Evolutionary conservation across 2,329 filamentous ascomycete species (phyloP).

Genomic region (Diplodia corticola): DNA sequence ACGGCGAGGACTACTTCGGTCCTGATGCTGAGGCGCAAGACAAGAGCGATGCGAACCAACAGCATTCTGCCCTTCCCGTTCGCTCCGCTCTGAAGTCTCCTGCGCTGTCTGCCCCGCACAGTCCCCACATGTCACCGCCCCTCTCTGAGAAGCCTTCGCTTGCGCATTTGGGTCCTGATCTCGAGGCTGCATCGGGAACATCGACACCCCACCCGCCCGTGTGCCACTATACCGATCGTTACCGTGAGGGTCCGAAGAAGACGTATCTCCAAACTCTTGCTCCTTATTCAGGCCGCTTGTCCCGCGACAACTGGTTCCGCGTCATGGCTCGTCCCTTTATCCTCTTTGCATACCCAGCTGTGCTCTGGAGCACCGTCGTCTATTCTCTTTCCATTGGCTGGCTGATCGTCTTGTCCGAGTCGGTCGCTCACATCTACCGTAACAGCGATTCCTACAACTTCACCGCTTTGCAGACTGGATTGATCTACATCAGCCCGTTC

Average conservation of each 20-base stretch:
- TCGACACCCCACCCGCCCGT: conserved; percentile 2
- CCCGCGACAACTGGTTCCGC: conserved; percentile 75
- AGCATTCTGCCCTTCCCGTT: not conserved
- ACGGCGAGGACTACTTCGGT: conserved; percentile 31
- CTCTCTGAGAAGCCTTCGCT: conserved; percentile 16
- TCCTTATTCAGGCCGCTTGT: conserved; percentile 76
- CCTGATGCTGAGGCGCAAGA: not conserved
- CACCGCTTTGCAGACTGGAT: conserved; percentile 72
- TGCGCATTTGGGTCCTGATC: conserved; percentile 4
- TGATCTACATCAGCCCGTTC: conserved; percentile 89
- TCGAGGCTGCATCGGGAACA: not conserved
- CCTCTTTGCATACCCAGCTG: conserved; percentile 81
- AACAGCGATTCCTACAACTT: conserved; percentile 73
- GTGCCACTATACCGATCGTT: conserved; percentile 65
- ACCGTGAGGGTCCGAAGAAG: conserved; percentile 66
- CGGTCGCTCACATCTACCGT: conserved; percentile 77
- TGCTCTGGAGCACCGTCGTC: conserved; percentile 83
- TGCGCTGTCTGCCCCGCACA: not conserved
- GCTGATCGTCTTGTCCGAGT: conserved; percentile 93
- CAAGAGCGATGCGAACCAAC: not conserved
- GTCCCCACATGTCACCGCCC: not conserved
- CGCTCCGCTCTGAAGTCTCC: conserved; percentile 19
- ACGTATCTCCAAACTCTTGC: conserved; percentile 74
- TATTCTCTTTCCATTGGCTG: conserved; percentile 90
- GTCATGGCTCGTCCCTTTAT: conserved; percentile 80